Percentiles rank a stretch among this genome's conserved stretches.
These are phyloP conservation scores for Aspergillus sp. DNA, from an alignment of 2,329 filamentous ascomycete genomes.

Conservation along the genomic window DNA sequence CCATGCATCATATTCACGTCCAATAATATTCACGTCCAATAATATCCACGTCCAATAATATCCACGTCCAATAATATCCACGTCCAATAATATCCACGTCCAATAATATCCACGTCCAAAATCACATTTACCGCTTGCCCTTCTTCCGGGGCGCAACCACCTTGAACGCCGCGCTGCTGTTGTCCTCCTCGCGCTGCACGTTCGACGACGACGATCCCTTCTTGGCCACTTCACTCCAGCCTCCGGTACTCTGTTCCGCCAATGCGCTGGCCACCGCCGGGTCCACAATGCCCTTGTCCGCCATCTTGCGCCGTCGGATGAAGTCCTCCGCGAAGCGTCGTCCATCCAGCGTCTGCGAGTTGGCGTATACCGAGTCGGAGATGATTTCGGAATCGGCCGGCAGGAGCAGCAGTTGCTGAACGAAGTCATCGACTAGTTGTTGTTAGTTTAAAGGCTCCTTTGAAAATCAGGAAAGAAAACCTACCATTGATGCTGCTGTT, in stretches of 20 bases:
- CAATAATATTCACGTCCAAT: background rate
- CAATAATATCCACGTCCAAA: background rate
- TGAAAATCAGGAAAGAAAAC: slow-evolving; percentile 18
- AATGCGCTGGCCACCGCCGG: slow-evolving; percentile 57
- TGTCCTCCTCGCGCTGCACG: slow-evolving; percentile 49
- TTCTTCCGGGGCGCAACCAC: slow-evolving; percentile 93
- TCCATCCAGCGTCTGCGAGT: slow-evolving; percentile 85
- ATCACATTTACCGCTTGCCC: slow-evolving; percentile 60
- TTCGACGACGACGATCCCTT: slow-evolving; percentile 62
- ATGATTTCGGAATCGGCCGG: slow-evolving; percentile 79
- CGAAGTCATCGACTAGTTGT: slow-evolving; percentile 71
- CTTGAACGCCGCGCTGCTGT: slow-evolving; percentile 68
- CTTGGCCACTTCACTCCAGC: slow-evolving; percentile 98
- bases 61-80: background rate
- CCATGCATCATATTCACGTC: background rate
- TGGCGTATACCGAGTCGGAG: slow-evolving; percentile 83
- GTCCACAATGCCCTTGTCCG: slow-evolving; percentile 84
- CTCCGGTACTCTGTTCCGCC: slow-evolving; percentile 57
- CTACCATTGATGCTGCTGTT: slow-evolving; percentile 67
- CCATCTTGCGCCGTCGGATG: slow-evolving; percentile 85
- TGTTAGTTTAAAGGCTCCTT: slow-evolving; percentile 33
- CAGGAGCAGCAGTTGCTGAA: slow-evolving; percentile 70
- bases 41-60: background rate
- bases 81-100: background rate
- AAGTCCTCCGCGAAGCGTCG: slow-evolving; percentile 94